phyloP scores from a whole-genome alignment of 2,329 filamentous ascomycete species.

The Sporothrix pseudoabietina region DNA sequence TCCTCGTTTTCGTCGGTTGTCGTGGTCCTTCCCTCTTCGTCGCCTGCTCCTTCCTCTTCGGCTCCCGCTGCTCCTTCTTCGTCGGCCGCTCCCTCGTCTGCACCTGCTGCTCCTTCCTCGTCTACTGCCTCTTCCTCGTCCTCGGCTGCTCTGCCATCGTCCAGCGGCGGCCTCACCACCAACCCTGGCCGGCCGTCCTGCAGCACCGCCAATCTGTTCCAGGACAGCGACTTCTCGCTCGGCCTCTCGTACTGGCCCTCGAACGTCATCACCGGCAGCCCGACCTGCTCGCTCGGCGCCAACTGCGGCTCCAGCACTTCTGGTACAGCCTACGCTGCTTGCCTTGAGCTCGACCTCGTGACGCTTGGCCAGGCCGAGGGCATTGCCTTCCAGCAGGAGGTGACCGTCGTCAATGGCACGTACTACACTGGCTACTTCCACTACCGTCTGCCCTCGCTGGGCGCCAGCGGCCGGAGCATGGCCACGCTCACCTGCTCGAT shows the following conservation, averaged over 20 bases:
- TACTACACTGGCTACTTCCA: constrained; percentile 19
- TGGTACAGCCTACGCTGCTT: constrained; percentile 2
- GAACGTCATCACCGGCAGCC: neutral
- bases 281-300: constrained; percentile 22
- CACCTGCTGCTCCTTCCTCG: neutral
- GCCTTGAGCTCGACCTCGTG: constrained; percentile 22
- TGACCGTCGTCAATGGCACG: constrained; percentile 10
- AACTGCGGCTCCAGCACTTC: constrained; percentile 15
- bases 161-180: constrained; percentile 11
- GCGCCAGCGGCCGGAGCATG: constrained; percentile 18
- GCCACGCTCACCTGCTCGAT: constrained; percentile 24
- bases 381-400: constrained; percentile 19
- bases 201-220: constrained; percentile 19
- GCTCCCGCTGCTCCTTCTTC: constrained; percentile 1
- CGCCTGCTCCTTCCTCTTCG: neutral
- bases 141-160: constrained; percentile 15
- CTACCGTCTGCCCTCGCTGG: constrained; percentile 15
- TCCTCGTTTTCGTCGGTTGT: neutral
- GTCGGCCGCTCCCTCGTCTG: neutral
- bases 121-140: neutral
- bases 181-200: constrained; percentile 18
- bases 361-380: constrained; percentile 7
- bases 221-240: constrained; percentile 15
- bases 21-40: neutral
- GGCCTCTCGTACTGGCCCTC: constrained; percentile 20